Evolutionary conservation across 2,329 filamentous ascomycete genomes (phyloP).

Genomic region (Colletotrichum tamarilloi): DNA sequence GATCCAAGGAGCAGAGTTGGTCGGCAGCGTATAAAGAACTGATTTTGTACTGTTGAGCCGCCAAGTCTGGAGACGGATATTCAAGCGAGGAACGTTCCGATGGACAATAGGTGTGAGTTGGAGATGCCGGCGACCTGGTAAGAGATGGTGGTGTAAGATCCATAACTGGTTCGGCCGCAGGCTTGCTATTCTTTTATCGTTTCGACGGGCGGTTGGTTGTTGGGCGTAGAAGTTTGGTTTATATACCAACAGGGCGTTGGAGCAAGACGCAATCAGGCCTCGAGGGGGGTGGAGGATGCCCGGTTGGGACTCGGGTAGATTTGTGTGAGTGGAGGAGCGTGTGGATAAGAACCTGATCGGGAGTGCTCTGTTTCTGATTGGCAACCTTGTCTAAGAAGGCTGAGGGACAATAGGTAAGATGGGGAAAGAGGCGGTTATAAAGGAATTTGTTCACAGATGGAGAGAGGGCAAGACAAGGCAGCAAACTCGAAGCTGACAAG

Average conservation of each 20-base stretch:
- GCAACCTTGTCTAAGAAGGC: constrained; percentile 30
- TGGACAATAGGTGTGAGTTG: constrained; percentile 57
- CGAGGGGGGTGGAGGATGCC: constrained; percentile 11
- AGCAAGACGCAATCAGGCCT: constrained; percentile 17
- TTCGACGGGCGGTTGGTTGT: constrained; percentile 10
- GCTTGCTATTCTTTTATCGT: constrained; percentile 17
- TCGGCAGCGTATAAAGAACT: constrained; percentile 52
- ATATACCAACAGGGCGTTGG: constrained; percentile 32
- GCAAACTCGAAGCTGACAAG: constrained; percentile 5
- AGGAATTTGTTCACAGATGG: background rate
- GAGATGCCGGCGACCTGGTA: constrained; percentile 55
- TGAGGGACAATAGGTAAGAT: constrained; percentile 23
- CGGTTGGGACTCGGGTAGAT: constrained; percentile 15
- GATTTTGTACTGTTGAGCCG: constrained; percentile 56
- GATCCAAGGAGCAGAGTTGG: constrained; percentile 51
- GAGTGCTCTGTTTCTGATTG: constrained; percentile 23
- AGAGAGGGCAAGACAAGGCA: constrained; percentile 11
- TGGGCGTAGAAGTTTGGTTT: constrained; percentile 28
- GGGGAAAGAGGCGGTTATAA: constrained; percentile 22
- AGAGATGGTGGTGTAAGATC: constrained; percentile 61
- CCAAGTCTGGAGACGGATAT: constrained; percentile 58
- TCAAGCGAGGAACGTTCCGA: constrained; percentile 53
- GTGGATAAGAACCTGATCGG: constrained; percentile 29
- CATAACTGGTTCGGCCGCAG: constrained; percentile 49
- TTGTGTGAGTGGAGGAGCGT: constrained; percentile 29